Evolutionary conservation across 306 rosid species (phyloP).

Genomic region (Pueraria montana): DNA sequence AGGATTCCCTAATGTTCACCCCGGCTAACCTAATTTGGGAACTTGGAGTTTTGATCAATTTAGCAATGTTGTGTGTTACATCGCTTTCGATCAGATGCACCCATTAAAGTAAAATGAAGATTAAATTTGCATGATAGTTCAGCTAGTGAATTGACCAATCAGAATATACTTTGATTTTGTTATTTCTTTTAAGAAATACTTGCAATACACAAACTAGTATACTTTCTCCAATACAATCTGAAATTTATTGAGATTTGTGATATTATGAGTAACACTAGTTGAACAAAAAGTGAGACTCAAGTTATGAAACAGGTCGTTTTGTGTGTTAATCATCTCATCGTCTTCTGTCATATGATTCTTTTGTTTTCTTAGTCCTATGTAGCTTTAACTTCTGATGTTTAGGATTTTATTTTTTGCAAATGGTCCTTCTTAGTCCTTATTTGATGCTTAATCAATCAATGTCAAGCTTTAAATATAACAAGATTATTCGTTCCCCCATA

Average conservation of each 20-base stretch:
- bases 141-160: conserved; percentile 38
- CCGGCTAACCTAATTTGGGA: conserved; percentile 11
- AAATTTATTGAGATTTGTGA: background rate
- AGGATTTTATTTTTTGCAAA: background rate
- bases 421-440: background rate
- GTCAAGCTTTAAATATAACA: background rate
- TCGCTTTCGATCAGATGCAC: conserved; percentile 4
- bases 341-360: conserved; percentile 11
- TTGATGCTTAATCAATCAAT: conserved; percentile 12
- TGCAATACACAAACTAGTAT: background rate
- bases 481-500: background rate
- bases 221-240: background rate
- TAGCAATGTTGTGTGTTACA: conserved; percentile 25
- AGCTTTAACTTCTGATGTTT: background rate
- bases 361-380: conserved; percentile 31
- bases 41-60: conserved; percentile 5
- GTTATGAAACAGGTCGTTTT: background rate
- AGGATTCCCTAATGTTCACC: background rate
- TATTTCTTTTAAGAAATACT: background rate
- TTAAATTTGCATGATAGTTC: conserved; percentile 33
- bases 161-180: conserved; percentile 10
- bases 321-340: background rate
- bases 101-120: background rate
- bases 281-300: background rate
- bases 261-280: background rate